Evolutionary conservation across 257 asterid species (phyloP).

Genomic region (Petunia secreta): DNA sequence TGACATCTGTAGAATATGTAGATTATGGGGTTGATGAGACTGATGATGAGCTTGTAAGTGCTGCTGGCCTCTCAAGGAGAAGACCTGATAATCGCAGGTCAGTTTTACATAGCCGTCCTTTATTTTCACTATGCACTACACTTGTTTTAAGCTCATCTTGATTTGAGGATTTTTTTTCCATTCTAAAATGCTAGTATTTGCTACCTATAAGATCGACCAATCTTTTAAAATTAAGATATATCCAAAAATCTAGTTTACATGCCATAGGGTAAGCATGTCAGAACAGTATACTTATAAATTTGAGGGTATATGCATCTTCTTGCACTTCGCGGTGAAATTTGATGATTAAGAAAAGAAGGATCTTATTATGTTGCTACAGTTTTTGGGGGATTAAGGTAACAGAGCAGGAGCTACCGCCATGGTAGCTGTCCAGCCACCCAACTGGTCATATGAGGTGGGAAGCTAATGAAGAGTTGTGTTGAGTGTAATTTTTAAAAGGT

Average conservation of each 20-base stretch:
- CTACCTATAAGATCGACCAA: neutral
- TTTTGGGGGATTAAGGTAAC: no score
- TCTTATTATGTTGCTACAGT: no score
- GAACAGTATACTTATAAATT: no score
- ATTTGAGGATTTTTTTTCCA: slow-evolving; percentile 5
- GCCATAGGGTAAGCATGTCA: neutral
- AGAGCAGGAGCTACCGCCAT: no score
- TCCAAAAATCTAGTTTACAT: neutral
- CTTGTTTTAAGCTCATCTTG: neutral
- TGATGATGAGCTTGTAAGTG: slow-evolving; percentile 59
- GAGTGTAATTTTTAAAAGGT: neutral
- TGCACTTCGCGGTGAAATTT: no score
- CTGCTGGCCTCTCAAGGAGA: slow-evolving; percentile 54
- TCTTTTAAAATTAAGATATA: neutral
- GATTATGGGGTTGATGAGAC: slow-evolving; percentile 61
- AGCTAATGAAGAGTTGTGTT: neutral
- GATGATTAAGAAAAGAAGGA: no score
- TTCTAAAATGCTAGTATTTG: neutral
- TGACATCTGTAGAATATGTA: slow-evolving; percentile 63
- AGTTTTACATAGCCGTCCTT: slow-evolving; percentile 29
- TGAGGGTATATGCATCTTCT: no score
- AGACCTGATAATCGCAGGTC: slow-evolving; percentile 67
- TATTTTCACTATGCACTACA: neutral
- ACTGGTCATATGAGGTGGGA: neutral
- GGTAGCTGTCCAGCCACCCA: no score